phyloP scores from a whole-genome alignment of 345 rosid species.

The Moricandia moricandioides region DNA sequence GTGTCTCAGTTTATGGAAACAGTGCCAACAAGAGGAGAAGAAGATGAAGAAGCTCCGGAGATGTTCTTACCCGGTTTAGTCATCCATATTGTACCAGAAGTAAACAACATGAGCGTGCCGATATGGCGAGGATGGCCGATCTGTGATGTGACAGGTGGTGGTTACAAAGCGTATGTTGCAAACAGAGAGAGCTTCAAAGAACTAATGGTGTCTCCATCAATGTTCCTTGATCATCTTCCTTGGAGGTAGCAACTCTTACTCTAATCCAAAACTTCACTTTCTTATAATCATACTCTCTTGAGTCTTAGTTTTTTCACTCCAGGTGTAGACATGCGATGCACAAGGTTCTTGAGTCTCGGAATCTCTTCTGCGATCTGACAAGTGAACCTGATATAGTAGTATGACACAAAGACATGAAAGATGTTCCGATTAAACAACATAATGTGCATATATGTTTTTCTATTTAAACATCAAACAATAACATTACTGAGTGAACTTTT shows the following conservation, averaged over 20 bases:
- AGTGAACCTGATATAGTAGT: background rate
- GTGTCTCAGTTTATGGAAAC: conserved; percentile 63
- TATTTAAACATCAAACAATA: background rate
- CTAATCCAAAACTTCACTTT: background rate
- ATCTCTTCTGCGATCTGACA: background rate
- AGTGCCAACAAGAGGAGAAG: conserved; percentile 37
- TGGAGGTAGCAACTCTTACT: conserved; percentile 61
- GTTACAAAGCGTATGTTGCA: conserved; percentile 62
- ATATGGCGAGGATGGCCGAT: conserved; percentile 61
- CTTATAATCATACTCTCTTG: background rate
- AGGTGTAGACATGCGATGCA: background rate
- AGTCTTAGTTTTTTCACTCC: background rate
- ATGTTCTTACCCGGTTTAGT: conserved; percentile 76
- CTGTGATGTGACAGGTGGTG: conserved; percentile 29
- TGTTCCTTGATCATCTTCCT: conserved; percentile 96
- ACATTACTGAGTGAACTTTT: background rate
- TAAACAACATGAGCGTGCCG: conserved; percentile 32
- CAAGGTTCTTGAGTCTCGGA: background rate
- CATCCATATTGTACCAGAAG: conserved; percentile 65
- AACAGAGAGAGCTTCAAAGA: conserved; percentile 68
- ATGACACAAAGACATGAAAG: background rate
- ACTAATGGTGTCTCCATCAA: conserved; percentile 70
- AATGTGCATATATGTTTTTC: background rate
- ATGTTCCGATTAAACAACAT: background rate
- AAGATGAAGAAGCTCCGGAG: conserved; percentile 47